These are phyloP conservation scores for Colletotrichum chrysophilum DNA, from an alignment of 2,329 filamentous ascomycete genomes.

Conservation along the genomic window DNA sequence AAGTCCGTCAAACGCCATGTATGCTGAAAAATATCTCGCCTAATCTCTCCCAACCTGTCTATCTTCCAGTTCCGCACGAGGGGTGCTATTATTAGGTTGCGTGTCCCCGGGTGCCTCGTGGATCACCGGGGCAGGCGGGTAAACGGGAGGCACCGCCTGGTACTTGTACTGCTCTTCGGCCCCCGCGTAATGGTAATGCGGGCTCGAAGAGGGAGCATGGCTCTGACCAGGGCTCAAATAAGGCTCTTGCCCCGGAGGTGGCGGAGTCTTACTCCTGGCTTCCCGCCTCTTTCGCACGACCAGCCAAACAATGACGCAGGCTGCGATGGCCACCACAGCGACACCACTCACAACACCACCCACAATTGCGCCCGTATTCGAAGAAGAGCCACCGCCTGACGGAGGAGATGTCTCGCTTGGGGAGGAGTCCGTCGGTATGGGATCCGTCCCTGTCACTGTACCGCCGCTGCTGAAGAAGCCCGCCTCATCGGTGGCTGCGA, in stretches of 20 bases:
- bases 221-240: background rate
- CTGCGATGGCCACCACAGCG: background rate
- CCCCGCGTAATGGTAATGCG: background rate
- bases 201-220: background rate
- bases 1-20: background rate
- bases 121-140: background rate
- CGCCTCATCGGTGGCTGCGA: background rate
- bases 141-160: background rate
- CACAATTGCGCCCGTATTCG: background rate
- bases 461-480: background rate
- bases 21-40: background rate
- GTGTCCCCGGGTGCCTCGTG: background rate
- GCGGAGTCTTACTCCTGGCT: background rate
- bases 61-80: background rate
- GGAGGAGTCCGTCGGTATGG: background rate
- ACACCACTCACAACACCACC: background rate
- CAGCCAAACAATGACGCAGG: slow-evolving; percentile 3
- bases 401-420: background rate
- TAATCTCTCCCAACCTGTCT: background rate
- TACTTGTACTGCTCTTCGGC: background rate
- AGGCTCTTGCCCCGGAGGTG: background rate
- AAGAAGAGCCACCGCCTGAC: background rate
- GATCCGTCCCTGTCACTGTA: background rate
- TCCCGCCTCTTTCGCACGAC: background rate
- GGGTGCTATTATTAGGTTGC: background rate